A percentile compares a stretch with the other conserved stretches of the same genome.
phyloP scores from a whole-genome alignment of 23 red algal species.

The Gracilaria gracilis region DNA sequence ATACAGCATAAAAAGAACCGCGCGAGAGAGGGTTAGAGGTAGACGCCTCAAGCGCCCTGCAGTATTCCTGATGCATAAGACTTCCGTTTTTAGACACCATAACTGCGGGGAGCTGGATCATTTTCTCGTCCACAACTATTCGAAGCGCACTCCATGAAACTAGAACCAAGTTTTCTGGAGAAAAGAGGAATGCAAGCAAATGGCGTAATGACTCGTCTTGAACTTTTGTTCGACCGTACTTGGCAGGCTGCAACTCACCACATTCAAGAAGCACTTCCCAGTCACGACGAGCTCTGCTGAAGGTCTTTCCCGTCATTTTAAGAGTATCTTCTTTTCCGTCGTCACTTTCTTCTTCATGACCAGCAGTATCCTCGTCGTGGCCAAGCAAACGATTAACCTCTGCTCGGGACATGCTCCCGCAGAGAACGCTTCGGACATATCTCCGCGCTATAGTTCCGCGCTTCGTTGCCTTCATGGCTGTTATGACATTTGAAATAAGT shows the following conservation, averaged over 20 bases:
- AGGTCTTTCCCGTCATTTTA: constrained; percentile 47
- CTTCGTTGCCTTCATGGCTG: constrained; percentile 44
- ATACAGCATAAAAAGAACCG: constrained; percentile 51
- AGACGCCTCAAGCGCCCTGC: constrained; percentile 13
- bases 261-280: constrained; percentile 46
- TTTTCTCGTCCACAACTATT: constrained; percentile 49
- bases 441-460: constrained; percentile 52
- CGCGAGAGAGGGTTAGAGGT: constrained; percentile 37
- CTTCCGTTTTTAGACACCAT: constrained; percentile 49
- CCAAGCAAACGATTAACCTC: constrained; percentile 62
- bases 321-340: constrained; percentile 49
- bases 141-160: constrained; percentile 47
- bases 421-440: constrained; percentile 48
- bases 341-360: constrained; percentile 33
- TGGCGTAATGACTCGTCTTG: constrained; percentile 43
- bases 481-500: constrained; percentile 47
- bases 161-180: constrained; percentile 31
- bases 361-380: constrained; percentile 12
- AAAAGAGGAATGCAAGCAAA: constrained; percentile 43
- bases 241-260: constrained; percentile 51
- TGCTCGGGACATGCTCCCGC: constrained; percentile 47
- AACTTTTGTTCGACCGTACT: constrained; percentile 61
- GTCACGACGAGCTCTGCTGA: constrained; percentile 45
- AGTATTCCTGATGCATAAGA: constrained; percentile 48
- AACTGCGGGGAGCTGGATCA: constrained; percentile 34